phyloP scores from a whole-genome alignment of 768 basidiomycete species.

The Boletus pseudopeckii region DNA sequence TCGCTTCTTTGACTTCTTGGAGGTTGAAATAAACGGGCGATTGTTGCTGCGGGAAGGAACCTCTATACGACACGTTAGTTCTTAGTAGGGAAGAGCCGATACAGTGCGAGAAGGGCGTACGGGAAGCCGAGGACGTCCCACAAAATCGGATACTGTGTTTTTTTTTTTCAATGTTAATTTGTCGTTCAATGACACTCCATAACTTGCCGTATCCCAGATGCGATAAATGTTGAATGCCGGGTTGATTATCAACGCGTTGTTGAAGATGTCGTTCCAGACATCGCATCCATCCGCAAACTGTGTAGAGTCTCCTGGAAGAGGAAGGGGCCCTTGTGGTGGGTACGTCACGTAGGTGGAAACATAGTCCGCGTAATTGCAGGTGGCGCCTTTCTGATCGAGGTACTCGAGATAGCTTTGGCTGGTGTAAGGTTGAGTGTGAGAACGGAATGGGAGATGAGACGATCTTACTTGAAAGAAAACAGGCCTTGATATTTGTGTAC shows the following conservation, averaged over 20 bases:
- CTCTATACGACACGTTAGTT: slow-evolving; percentile 34
- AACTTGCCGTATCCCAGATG: slow-evolving; percentile 62
- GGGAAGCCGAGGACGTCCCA: slow-evolving; percentile 87
- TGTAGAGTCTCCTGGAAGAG: slow-evolving; percentile 59
- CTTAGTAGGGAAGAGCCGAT: neutral
- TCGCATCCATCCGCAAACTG: slow-evolving; percentile 53
- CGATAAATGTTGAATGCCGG: slow-evolving; percentile 78
- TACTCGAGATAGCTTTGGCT: slow-evolving; percentile 62
- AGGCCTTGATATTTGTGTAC: slow-evolving; percentile 70
- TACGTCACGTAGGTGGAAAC: slow-evolving; percentile 58
- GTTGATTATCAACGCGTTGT: slow-evolving; percentile 58
- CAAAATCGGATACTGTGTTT: slow-evolving; percentile 50
- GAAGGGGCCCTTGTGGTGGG: slow-evolving; percentile 64
- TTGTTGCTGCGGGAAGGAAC: slow-evolving; percentile 53
- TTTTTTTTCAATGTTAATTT: no score
- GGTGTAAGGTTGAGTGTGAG: neutral
- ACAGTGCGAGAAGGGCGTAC: slow-evolving; percentile 33
- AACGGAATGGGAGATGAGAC: neutral
- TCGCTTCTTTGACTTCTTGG: slow-evolving; percentile 57
- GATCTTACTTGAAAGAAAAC: slow-evolving; percentile 66
- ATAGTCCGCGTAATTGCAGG: slow-evolving; percentile 66
- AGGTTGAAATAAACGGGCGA: slow-evolving; percentile 70
- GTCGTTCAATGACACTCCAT: no score
- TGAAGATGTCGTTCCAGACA: slow-evolving; percentile 63
- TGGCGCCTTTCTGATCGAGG: slow-evolving; percentile 48